Evolutionary conservation across 768 basidiomycete genomes (phyloP).

Genomic region (Naganishia vaughanmartiniae): DNA sequence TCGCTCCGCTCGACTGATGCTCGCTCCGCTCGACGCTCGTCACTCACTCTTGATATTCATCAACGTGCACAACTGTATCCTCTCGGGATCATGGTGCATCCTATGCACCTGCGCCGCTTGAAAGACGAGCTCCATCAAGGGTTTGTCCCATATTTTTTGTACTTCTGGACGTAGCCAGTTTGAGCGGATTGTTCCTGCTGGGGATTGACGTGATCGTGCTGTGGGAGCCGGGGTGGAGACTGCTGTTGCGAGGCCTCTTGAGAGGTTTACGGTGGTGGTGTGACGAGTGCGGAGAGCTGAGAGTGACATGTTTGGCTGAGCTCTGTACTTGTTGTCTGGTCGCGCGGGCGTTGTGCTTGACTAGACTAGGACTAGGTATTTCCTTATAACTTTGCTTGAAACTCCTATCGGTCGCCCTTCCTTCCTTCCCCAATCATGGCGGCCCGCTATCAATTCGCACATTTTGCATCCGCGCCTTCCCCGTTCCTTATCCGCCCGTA

Average conservation of each 20-base stretch:
- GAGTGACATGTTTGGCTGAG: constrained; percentile 21
- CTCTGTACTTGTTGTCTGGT: too few species aligned
- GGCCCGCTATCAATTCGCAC: too few species aligned
- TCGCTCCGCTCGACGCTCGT: too few species aligned
- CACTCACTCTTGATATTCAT: constrained; percentile 96
- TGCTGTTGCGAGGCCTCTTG: neutral
- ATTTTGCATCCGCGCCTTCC: too few species aligned
- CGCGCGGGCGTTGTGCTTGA: too few species aligned
- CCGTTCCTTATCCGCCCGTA: too few species aligned
- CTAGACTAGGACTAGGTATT: too few species aligned
- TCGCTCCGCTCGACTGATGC: too few species aligned
- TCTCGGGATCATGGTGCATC: constrained; percentile 77
- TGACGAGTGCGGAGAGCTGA: constrained; percentile 19
- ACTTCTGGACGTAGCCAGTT: constrained; percentile 79
- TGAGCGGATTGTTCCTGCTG: constrained; percentile 55
- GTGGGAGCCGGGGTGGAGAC: neutral
- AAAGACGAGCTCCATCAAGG: constrained; percentile 84
- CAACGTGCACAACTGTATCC: constrained; percentile 92
- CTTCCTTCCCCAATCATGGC: too few species aligned
- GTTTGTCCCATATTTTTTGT: constrained; percentile 76
- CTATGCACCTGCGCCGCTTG: constrained; percentile 80
- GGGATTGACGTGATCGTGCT: neutral
- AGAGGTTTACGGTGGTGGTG: neutral
- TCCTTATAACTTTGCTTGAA: too few species aligned
- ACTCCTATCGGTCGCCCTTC: too few species aligned